Evolutionary conservation across 768 basidiomycete species (phyloP).

Genomic region (Psilocybe cubensis): DNA sequence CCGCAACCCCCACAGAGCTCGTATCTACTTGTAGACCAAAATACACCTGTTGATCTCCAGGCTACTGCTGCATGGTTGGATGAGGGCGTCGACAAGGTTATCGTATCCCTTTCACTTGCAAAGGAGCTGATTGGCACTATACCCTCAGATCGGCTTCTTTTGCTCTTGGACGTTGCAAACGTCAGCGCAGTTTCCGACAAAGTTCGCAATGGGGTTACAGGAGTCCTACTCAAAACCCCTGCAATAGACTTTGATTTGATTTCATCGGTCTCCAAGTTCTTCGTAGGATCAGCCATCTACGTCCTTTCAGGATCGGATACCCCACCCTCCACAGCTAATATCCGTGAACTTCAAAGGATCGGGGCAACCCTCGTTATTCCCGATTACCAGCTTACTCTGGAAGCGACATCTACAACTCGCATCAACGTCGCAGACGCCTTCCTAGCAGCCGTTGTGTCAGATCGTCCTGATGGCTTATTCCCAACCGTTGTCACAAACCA

Average conservation of each 20-base stretch:
- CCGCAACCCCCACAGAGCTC: slow-evolving; percentile 38
- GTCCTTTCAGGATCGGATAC: slow-evolving; percentile 54
- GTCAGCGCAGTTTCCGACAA: slow-evolving; percentile 78
- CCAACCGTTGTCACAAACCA: slow-evolving; percentile 90
- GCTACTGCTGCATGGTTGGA: slow-evolving; percentile 71
- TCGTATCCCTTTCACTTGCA: slow-evolving; percentile 69
- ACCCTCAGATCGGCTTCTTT: slow-evolving; percentile 71
- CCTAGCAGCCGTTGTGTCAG: slow-evolving; percentile 79
- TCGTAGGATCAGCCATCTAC: slow-evolving; percentile 61
- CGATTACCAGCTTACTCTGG: slow-evolving; percentile 67
- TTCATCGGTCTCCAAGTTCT: slow-evolving; percentile 77
- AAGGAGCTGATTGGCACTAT: slow-evolving; percentile 70
- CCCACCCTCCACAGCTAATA: slow-evolving; percentile 59
- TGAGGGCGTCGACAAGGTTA: slow-evolving; percentile 77
- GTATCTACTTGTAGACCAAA: slow-evolving; percentile 61
- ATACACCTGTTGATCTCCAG: slow-evolving; percentile 49
- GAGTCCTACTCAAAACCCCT: slow-evolving; percentile 78
- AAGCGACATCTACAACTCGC: slow-evolving; percentile 52
- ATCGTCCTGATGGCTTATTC: slow-evolving; percentile 90
- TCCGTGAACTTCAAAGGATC: slow-evolving; percentile 61
- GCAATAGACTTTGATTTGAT: slow-evolving; percentile 77
- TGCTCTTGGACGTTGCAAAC: slow-evolving; percentile 76
- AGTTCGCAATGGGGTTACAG: slow-evolving; percentile 73
- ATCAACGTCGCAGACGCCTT: slow-evolving; percentile 86
- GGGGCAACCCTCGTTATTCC: slow-evolving; percentile 75